Conservation (phyloP, 2,329 filamentous ascomycete genomes). For the Sporothrix pallida region DNA sequence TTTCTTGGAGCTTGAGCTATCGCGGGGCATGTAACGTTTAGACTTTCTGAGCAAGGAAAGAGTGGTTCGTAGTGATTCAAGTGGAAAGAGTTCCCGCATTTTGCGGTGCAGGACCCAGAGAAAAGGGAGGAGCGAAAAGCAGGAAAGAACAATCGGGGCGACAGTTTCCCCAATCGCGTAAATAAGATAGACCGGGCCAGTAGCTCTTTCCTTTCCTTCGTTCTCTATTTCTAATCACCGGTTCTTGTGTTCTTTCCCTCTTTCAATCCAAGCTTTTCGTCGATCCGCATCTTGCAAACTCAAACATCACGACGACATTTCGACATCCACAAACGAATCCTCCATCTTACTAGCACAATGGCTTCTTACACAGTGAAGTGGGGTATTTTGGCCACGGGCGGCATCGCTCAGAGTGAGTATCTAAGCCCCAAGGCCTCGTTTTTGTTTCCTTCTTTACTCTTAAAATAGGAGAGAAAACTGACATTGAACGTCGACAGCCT, state of each 20-base stretch:
- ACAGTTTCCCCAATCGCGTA: neutral
- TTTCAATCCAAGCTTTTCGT: neutral
- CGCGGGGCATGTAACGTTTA: conserved; percentile 28
- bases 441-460: neutral
- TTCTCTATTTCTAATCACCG: neutral
- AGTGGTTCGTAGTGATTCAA: neutral
- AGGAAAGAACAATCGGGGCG: neutral
- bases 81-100: conserved; percentile 14
- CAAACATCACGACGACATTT: neutral
- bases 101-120: neutral
- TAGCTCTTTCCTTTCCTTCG: neutral
- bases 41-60: neutral
- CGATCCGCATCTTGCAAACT: neutral
- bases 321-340: neutral
- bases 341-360: conserved; percentile 37
- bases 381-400: conserved; percentile 67
- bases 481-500: conserved; percentile 51
- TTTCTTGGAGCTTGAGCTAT: neutral
- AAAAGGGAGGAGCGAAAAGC: neutral
- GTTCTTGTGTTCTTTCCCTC: neutral
- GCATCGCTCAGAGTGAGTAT: conserved; percentile 61
- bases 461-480: neutral
- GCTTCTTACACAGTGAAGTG: conserved; percentile 58
- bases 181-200: neutral
- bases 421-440: neutral